Evolutionary conservation across 805 yeast species (phyloP).

Genomic region (Teunomyces tritomae): DNA sequence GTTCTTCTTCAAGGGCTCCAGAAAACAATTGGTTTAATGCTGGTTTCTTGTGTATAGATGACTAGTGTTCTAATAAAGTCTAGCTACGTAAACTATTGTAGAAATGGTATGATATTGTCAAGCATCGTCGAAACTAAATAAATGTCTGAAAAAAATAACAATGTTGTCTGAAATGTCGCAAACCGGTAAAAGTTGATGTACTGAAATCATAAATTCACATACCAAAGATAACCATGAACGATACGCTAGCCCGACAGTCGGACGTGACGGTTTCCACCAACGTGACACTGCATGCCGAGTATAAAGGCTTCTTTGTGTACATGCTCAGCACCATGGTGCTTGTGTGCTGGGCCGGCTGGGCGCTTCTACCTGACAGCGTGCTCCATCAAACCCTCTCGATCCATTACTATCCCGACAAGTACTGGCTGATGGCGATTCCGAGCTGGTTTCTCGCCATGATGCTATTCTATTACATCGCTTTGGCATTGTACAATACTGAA

Average conservation of each 20-base stretch:
- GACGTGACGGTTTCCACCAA: conserved; percentile 62
- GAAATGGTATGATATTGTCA: too few species aligned
- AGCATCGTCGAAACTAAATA: too few species aligned
- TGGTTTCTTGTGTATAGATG: too few species aligned
- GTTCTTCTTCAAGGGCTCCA: conserved; percentile 66
- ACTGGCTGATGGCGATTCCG: conserved; percentile 88
- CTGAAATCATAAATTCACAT: too few species aligned
- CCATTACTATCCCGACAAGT: conserved; percentile 78
- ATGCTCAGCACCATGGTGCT: conserved; percentile 61
- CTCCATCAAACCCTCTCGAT: conserved; percentile 51
- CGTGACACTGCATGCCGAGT: conserved; percentile 64
- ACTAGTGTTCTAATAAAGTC: too few species aligned
- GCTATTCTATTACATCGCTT: conserved; percentile 68
- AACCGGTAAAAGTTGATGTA: neutral
- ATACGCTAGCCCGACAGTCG: conserved; percentile 59
- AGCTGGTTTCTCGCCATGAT: conserved; percentile 65
- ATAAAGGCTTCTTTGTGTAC: conserved; percentile 83
- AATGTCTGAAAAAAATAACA: too few species aligned
- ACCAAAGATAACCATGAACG: conserved; percentile 19
- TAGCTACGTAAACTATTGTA: too few species aligned
- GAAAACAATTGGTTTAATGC: conserved; percentile 57
- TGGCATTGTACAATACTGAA: conserved; percentile 76
- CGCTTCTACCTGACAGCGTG: conserved; percentile 60
- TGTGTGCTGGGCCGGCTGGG: conserved; percentile 66
- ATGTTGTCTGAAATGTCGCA: too few species aligned